Conservation (phyloP, 208 protist species). For the Sergeia podlipaevii region DNA sequence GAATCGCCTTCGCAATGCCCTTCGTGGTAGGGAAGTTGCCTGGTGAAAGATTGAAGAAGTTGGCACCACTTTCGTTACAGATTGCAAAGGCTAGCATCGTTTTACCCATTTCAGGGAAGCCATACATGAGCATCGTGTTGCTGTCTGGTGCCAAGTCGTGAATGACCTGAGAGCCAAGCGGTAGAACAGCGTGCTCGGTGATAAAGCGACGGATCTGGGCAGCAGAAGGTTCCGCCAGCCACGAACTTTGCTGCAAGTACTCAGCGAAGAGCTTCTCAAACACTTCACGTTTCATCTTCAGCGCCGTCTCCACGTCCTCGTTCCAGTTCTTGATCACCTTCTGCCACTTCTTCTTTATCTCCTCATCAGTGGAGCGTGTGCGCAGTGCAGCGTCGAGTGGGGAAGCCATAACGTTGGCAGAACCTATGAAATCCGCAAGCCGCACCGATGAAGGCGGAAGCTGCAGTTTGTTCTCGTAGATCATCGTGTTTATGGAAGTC, state of each 20-base stretch:
- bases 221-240: conserved; percentile 73
- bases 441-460: conserved; percentile 36
- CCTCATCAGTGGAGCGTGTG: conserved; percentile 54
- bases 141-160: conserved; percentile 78
- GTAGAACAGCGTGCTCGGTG: conserved; percentile 83
- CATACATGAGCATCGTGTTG: conserved; percentile 83
- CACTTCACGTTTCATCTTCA: conserved; percentile 76
- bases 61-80: conserved; percentile 81
- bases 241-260: conserved; percentile 53
- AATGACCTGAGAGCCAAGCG: conserved; percentile 87
- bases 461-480: conserved; percentile 86
- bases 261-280: conserved; percentile 72
- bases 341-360: conserved; percentile 87
- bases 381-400: conserved; percentile 45
- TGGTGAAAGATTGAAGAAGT: conserved; percentile 93
- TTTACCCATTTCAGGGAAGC: conserved; percentile 86
- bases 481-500: conserved; percentile 63
- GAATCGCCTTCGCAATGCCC: conserved; percentile 75
- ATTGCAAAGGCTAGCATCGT: conserved; percentile 85
- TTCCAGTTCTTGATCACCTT: conserved; percentile 79
- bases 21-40: conserved; percentile 66
- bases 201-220: conserved; percentile 71
- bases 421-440: conserved; percentile 70
- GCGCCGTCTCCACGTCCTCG: conserved; percentile 51
- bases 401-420: conserved; percentile 46